A percentile compares a stretch with the other conserved stretches of the same genome.
These are phyloP conservation scores for Nannizziopsis arthrosporioides DNA, from an alignment of 2,329 filamentous ascomycete genomes.

Conservation along the genomic window DNA sequence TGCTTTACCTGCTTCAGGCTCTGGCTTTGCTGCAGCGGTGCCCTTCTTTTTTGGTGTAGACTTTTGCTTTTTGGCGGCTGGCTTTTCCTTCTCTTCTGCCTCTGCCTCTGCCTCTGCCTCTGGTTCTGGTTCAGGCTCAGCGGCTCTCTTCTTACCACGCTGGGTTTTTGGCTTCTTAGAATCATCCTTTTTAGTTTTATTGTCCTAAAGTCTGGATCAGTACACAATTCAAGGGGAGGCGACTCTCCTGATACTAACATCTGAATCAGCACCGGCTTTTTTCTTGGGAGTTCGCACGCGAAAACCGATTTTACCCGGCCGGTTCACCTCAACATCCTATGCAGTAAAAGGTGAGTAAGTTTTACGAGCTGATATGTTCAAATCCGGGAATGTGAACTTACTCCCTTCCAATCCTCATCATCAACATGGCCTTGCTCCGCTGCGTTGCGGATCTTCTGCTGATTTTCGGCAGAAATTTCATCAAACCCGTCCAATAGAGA, in stretches of 20 bases:
- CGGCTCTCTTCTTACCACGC: constrained; percentile 25
- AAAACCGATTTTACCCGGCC: constrained; percentile 55
- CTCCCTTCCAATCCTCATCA: constrained; percentile 77
- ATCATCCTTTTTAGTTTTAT: constrained; percentile 21
- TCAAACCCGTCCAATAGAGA: constrained; percentile 70
- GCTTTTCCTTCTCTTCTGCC: constrained; percentile 14
- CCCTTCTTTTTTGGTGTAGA: constrained; percentile 12
- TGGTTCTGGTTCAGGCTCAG: background rate
- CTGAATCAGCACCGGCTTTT: constrained; percentile 12
- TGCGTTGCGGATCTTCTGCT: constrained; percentile 62
- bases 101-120: constrained; percentile 14
- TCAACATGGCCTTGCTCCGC: constrained; percentile 69
- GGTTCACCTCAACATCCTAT: constrained; percentile 65
- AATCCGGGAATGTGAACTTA: constrained; percentile 36
- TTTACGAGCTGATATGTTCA: background rate
- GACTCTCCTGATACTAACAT: background rate
- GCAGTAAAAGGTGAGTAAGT: constrained; percentile 11
- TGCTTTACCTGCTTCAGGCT: constrained; percentile 11
- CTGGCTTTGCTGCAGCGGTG: constrained; percentile 7
- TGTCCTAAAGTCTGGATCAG: background rate
- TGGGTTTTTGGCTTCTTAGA: constrained; percentile 26
- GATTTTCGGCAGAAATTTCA: constrained; percentile 55
- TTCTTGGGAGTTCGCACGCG: constrained; percentile 34
- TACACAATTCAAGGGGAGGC: background rate
- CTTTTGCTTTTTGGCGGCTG: constrained; percentile 16